Evolutionary conservation across 169 alveolate genomes (phyloP), one percentile per base, ranked within the genome.

Genomic region (Toxoplasma gondii): DNA sequence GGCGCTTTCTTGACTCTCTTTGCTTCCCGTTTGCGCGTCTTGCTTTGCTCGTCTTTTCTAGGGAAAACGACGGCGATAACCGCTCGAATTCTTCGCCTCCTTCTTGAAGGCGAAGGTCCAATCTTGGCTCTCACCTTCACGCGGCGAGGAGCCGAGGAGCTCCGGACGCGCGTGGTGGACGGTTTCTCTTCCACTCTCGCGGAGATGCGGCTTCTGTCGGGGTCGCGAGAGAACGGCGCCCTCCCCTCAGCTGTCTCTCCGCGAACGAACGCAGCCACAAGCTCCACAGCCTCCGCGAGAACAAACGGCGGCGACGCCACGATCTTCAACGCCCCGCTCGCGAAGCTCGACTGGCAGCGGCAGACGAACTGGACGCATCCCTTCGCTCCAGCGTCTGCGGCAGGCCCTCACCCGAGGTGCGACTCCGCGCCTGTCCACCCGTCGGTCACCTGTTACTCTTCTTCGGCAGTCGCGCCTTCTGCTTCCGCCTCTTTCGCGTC

Each of bases 11-110:
- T 49, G 58, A n/a, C n/a, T n/a, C n/a, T n/a, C n/a, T n/a, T 49
- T 12, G 44, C 84, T 74, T 36, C 22, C 44, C 45, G 49, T 2
- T 16, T 74, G 10, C 9, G 84, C n/a, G 31, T 22, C 43, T 12
- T 12, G 12, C 58, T 49, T 4, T 49, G 84, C 43, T 29, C 29
- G 58, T 86, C 82, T 70, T 45, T 43, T 70, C 4, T 78, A 93
- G 95, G 95, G 74, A 97, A 97, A 93, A 97, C 98, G 27, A 95
- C 94, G 81, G 97, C 97, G 45, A 92, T 97, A 92, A 96, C 98
- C 7, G 95, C 97, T 41, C 96, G 98, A 93, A 95, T 97, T 7
- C 96, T 97, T 41, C 96, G 94, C 83, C 95, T 97, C 93, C 92
- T 97, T 36, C 69, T 95, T 36, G 54, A 45, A 45, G 96, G 94